These are phyloP conservation scores for Salvia splendens DNA, from an alignment of 257 asterid genomes.

Conservation along the genomic window DNA sequence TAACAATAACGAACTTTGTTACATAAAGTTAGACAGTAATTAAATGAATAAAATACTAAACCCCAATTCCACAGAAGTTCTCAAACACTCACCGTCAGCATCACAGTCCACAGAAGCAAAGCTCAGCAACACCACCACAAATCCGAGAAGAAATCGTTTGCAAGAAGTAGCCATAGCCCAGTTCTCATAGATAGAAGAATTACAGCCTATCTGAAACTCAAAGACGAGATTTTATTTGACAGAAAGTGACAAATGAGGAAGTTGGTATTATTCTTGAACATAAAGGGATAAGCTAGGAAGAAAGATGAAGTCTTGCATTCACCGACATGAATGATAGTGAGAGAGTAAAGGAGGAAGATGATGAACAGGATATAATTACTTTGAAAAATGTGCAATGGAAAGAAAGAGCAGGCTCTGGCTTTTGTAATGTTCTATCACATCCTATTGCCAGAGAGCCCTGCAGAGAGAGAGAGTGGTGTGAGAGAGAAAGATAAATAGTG, in stretches of 20 bases:
- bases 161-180: constrained; percentile 44
- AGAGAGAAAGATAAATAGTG: constrained; percentile 22
- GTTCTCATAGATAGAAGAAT: constrained; percentile 27
- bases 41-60: constrained; percentile 41
- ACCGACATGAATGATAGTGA: constrained; percentile 45
- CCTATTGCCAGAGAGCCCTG: constrained; percentile 52
- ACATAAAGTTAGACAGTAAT: constrained; percentile 36
- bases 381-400: constrained; percentile 53
- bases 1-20: neutral
- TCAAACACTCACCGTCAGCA: constrained; percentile 65
- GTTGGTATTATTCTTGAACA: neutral
- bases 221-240: neutral
- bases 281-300: constrained; percentile 1
- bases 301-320: constrained; percentile 28
- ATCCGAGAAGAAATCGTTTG: constrained; percentile 46
- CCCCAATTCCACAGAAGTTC: constrained; percentile 22
- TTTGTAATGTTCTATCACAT: constrained; percentile 85
- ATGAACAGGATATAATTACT: constrained; percentile 38
- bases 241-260: neutral
- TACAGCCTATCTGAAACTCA: neutral
- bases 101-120: constrained; percentile 56
- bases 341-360: constrained; percentile 16
- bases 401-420: constrained; percentile 45
- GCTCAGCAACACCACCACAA: constrained; percentile 47
- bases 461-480: constrained; percentile 32